Percentiles rank a stretch among this genome's conserved stretches.
Evolutionary conservation across 1,139 yeast species (phyloP).

Genomic region (Candida frijolesensis): DNA sequence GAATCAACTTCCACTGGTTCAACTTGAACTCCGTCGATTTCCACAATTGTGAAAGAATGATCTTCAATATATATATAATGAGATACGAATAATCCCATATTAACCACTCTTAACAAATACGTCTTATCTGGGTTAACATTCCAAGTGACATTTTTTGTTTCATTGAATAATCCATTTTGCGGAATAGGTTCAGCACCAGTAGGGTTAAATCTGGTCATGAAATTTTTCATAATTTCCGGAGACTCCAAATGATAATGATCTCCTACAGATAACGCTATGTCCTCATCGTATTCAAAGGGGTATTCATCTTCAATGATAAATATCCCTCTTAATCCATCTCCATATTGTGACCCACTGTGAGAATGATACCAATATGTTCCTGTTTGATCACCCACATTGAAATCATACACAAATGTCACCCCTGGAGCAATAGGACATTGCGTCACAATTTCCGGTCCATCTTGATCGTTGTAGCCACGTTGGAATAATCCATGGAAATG

Average conservation of each 20-base stretch:
- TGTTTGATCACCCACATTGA: conserved; percentile 76
- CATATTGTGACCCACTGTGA: conserved; percentile 81
- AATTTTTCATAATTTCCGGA: conserved; percentile 51
- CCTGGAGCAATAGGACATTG: conserved; percentile 90
- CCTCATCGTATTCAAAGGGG: conserved; percentile 72
- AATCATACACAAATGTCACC: conserved; percentile 68
- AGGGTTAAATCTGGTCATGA: conserved; percentile 77
- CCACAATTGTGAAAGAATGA: conserved; percentile 79
- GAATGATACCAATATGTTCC: conserved; percentile 98
- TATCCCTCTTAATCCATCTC: conserved; percentile 88
- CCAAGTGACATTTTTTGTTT: conserved; percentile 72
- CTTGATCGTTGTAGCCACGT: conserved; percentile 71
- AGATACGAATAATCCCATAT: conserved; percentile 85
- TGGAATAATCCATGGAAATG: conserved; percentile 95
- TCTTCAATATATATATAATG: conserved; percentile 86
- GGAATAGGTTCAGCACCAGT: conserved; percentile 98
- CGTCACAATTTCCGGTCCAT: conserved; percentile 84
- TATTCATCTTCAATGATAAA: conserved; percentile 63
- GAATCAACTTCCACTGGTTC: conserved; percentile 62
- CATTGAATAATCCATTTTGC: conserved; percentile 73
- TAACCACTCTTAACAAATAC: conserved; percentile 74
- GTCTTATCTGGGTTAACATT: conserved; percentile 77
- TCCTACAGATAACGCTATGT: conserved; percentile 61
- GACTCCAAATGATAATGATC: conserved; percentile 85
- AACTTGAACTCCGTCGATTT: conserved; percentile 79